phyloP scores from a whole-genome alignment of 345 rosid genomes.

The Eucalyptus regnans region DNA sequence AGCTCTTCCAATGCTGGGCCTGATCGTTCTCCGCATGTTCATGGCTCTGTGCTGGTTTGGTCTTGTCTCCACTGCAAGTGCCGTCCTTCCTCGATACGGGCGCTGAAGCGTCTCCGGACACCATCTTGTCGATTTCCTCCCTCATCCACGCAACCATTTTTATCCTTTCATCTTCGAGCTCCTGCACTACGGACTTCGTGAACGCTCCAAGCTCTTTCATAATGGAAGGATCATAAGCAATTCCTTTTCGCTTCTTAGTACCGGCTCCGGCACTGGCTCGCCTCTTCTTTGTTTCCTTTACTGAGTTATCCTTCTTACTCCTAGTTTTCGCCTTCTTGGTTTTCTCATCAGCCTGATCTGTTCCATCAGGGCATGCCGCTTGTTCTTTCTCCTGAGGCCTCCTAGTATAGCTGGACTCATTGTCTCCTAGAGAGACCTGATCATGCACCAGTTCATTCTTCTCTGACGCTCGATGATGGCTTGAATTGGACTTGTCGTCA shows the following conservation, averaged over 20 bases:
- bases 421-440: conserved; percentile 6
- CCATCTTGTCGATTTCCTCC: conserved; percentile 32
- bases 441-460: conserved; percentile 10
- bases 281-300: neutral
- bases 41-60: neutral
- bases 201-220: neutral
- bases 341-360: neutral
- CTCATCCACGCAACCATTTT: conserved; percentile 34
- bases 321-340: conserved; percentile 5
- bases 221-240: conserved; percentile 2
- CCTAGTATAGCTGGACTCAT: conserved; percentile 6
- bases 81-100: neutral
- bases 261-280: neutral
- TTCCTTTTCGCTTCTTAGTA: conserved; percentile 4
- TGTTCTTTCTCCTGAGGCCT: conserved; percentile 1
- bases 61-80: neutral
- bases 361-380: neutral
- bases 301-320: neutral
- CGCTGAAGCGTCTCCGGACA: neutral
- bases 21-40: neutral
- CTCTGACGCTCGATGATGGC: conserved; percentile 5
- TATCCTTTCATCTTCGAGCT: conserved; percentile 29
- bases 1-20: neutral
- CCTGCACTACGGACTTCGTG: conserved; percentile 33
- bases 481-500: conserved; percentile 15